Evolutionary conservation across 164 flowering plant genomes (phyloP).

Genomic region (Macadamia integrifolia): DNA sequence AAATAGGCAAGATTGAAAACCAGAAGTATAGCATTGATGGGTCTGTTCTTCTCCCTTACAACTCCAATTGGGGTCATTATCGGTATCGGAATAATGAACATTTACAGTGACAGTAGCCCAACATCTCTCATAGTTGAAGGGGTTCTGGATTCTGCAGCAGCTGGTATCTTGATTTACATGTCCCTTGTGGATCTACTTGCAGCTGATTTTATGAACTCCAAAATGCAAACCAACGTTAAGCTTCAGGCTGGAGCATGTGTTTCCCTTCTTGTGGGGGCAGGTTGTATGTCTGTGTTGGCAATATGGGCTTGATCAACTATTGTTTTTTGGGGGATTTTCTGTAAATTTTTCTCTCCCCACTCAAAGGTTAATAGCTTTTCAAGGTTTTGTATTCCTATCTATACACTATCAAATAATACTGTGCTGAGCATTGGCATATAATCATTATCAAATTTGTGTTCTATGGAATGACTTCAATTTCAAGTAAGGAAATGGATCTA

Average conservation of each 20-base stretch:
- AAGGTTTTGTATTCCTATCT: too few species aligned
- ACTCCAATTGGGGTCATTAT: slow-evolving; percentile 25
- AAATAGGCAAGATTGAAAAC: slow-evolving; percentile 21
- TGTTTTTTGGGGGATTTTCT: too few species aligned
- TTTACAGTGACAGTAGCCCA: slow-evolving; percentile 14
- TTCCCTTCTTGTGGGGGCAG: slow-evolving; percentile 23
- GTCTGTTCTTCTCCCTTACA: slow-evolving; percentile 26
- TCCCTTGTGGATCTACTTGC: slow-evolving; percentile 28
- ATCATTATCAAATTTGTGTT: too few species aligned
- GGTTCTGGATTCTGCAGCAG: slow-evolving; percentile 19
- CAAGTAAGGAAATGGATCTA: too few species aligned
- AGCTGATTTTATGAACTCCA: slow-evolving; percentile 28
- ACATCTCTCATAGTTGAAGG: slow-evolving; percentile 22
- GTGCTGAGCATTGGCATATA: too few species aligned
- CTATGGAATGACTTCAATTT: too few species aligned
- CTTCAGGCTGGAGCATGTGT: slow-evolving; percentile 17
- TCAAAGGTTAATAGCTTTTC: too few species aligned
- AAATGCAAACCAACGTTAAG: slow-evolving; percentile 17
- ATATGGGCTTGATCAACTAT: slow-evolving; percentile 19
- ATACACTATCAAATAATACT: too few species aligned
- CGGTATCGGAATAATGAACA: slow-evolving; percentile 16
- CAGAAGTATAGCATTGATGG: slow-evolving; percentile 8
- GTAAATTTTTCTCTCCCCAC: too few species aligned
- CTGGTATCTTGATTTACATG: slow-evolving; percentile 33
- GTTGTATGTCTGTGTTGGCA: slow-evolving; percentile 25